Evolutionary conservation across 2,329 filamentous ascomycete genomes (phyloP).

Genomic region (Aureobasidium lini): DNA sequence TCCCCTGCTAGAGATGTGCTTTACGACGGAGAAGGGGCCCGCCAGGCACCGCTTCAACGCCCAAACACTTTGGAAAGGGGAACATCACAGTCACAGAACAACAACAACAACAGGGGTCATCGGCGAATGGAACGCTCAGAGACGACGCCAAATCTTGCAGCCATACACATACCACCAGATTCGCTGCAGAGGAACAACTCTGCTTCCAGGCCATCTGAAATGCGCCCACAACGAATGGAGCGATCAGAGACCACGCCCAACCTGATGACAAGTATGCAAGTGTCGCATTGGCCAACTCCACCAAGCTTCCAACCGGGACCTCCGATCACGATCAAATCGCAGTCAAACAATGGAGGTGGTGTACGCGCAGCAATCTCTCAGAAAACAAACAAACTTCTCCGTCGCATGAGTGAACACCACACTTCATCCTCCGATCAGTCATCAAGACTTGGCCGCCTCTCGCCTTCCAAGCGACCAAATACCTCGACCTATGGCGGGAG

Average conservation of each 20-base stretch:
- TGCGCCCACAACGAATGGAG: neutral
- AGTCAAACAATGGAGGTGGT: neutral
- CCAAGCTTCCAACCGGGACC: neutral
- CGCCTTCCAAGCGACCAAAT: neutral
- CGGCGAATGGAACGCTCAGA: conserved; percentile 6
- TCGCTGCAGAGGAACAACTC: neutral
- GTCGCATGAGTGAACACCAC: conserved; percentile 24
- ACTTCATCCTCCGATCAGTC: neutral
- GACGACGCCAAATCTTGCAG: conserved; percentile 1
- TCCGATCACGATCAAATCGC: neutral
- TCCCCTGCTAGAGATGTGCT: conserved; percentile 18
- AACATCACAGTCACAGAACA: neutral
- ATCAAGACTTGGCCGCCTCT: neutral
- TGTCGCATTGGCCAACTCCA: neutral
- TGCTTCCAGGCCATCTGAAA: neutral
- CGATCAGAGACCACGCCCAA: conserved; percentile 5
- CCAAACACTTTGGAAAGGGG: neutral
- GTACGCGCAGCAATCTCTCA: conserved; percentile 16
- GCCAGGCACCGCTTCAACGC: neutral
- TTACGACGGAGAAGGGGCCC: conserved; percentile 19
- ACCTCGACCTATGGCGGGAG: neutral
- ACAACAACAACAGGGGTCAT: neutral
- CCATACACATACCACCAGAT: neutral
- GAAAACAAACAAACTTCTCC: conserved; percentile 26
- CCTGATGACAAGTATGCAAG: neutral